Conservation (phyloP, 2,329 filamentous ascomycete species). For the Sclerotinia spermophila region DNA sequence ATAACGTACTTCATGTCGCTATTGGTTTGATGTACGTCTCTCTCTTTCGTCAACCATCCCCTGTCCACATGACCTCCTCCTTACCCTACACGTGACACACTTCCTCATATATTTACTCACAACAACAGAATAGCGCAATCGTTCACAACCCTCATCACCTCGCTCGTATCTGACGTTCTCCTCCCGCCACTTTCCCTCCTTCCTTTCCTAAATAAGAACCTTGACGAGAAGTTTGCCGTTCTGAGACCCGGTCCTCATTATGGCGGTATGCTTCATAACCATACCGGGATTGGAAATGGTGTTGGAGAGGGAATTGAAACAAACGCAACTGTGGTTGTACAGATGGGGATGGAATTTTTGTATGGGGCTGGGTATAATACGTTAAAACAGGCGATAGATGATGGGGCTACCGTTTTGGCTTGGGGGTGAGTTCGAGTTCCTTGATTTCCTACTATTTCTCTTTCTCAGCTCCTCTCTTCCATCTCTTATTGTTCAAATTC, state of each 20-base stretch:
- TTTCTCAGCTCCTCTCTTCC: background rate
- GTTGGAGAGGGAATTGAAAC: background rate
- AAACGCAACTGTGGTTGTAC: background rate
- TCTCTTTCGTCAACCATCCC: background rate
- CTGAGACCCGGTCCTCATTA: slow-evolving; percentile 56
- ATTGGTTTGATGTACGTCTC: slow-evolving; percentile 63
- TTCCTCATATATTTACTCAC: background rate
- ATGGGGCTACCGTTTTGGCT: slow-evolving; percentile 69
- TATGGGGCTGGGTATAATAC: slow-evolving; percentile 60
- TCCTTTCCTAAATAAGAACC: slow-evolving; percentile 65
- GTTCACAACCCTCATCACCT: slow-evolving; percentile 69
- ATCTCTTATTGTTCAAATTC: background rate
- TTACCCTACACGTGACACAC: background rate
- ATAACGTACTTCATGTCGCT: slow-evolving; percentile 72
- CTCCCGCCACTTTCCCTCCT: slow-evolving; percentile 67
- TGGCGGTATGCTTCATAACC: slow-evolving; percentile 10
- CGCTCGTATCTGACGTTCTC: slow-evolving; percentile 66
- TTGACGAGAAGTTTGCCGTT: slow-evolving; percentile 71
- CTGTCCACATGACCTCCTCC: background rate
- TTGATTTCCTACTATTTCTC: background rate
- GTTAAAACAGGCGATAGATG: slow-evolving; percentile 61
- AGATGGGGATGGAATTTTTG: slow-evolving; percentile 3
- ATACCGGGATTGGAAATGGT: background rate
- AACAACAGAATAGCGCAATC: slow-evolving; percentile 58
- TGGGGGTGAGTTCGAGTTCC: slow-evolving; percentile 62